A percentile compares a stretch with the other conserved stretches of the same genome.
Evolutionary conservation across 495 filamentous ascomycete species (phyloP).

Genomic region (Podospora bellae-mahoneyi): DNA sequence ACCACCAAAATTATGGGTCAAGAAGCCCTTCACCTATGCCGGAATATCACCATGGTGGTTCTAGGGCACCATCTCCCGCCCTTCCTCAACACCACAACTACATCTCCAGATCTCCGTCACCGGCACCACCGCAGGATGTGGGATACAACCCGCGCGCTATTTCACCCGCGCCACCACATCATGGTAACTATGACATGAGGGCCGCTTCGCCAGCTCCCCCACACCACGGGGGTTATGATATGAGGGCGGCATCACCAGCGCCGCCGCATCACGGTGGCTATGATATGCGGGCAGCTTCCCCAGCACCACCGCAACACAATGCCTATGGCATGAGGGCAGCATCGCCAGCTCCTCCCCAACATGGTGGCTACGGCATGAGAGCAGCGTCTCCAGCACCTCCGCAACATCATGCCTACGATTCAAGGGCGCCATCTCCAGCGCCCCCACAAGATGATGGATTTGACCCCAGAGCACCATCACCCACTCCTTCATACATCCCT

Average conservation of each 20-base stretch:
- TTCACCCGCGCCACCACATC: conserved; percentile 25
- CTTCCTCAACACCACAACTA: neutral
- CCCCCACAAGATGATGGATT: conserved; percentile 12
- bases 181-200: conserved; percentile 31
- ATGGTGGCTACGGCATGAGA: conserved; percentile 20
- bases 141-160: neutral
- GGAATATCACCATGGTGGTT: neutral
- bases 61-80: conserved; percentile 6
- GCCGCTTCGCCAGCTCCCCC: conserved; percentile 40
- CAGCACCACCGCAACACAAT: conserved; percentile 5
- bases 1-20: neutral
- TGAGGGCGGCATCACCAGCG: conserved; percentile 60
- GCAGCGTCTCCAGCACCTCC: conserved; percentile 43
- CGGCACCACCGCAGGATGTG: neutral
- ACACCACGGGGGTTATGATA: conserved; percentile 42
- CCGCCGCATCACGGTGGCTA: conserved; percentile 27
- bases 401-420: conserved; percentile 26
- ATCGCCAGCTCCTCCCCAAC: conserved; percentile 36
- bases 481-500: conserved; percentile 43
- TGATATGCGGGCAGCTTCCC: conserved; percentile 15
- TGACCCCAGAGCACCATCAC: conserved; percentile 35
- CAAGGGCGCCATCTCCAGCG: conserved; percentile 22
- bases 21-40: conserved; percentile 3
- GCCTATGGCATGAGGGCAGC: neutral
- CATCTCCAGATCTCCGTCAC: neutral